These are phyloP conservation scores for Corchorus olitorius DNA, from an alignment of 345 rosid genomes.

Conservation along the genomic window DNA sequence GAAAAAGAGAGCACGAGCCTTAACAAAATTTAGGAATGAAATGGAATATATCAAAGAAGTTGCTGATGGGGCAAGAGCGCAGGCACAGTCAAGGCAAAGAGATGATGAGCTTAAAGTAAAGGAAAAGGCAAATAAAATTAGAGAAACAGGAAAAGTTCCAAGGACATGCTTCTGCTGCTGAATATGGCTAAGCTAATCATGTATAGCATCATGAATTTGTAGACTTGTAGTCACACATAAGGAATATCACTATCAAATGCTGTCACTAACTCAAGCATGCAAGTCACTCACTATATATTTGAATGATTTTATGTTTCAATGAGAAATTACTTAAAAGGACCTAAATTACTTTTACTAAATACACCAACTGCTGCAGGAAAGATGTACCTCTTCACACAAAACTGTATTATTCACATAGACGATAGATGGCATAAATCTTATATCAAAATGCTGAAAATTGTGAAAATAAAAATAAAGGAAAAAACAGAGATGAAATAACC, in stretches of 20 bases:
- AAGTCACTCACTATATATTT: not conserved
- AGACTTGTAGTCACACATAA: slow-evolving; percentile 4
- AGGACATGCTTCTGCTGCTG: slow-evolving; percentile 58
- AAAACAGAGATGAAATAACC: not conserved
- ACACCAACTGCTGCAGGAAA: not conserved
- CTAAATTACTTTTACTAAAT: not conserved
- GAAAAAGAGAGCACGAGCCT: slow-evolving; percentile 43
- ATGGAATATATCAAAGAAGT: slow-evolving; percentile 47
- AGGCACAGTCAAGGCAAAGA: slow-evolving; percentile 50
- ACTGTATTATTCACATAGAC: too few species aligned
- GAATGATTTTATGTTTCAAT: slow-evolving; percentile 1
- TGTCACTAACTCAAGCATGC: slow-evolving; percentile 6
- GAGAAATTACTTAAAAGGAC: not conserved
- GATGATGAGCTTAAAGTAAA: slow-evolving; percentile 59
- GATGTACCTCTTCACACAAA: not conserved
- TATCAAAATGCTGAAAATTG: not conserved
- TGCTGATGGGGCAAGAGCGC: slow-evolving; percentile 53
- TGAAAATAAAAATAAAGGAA: not conserved
- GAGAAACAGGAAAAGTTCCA: slow-evolving; percentile 56
- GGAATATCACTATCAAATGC: not conserved
- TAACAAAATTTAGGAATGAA: slow-evolving; percentile 38
- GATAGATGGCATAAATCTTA: not conserved
- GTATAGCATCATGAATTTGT: not conserved
- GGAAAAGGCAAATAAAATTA: slow-evolving; percentile 64
- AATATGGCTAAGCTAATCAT: slow-evolving; percentile 15